Evolutionary conservation across 2,329 filamentous ascomycete species (phyloP), one percentile per base, ranked within the genome.

Genomic region (Colletotrichum cuscutae): DNA sequence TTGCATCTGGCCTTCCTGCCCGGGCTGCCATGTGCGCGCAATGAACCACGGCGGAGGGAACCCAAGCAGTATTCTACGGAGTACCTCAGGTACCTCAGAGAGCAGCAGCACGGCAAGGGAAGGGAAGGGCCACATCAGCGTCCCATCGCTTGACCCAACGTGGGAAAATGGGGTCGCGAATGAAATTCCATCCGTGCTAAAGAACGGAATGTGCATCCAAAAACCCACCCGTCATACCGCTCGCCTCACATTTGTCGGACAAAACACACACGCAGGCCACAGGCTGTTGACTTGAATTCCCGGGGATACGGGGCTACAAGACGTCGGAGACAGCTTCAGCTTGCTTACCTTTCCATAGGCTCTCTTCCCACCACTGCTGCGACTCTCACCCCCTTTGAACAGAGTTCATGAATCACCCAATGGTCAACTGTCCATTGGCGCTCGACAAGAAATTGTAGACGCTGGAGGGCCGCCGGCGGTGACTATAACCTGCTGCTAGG

Each of bases 41-140:
- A 37, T n/a, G n/a, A 59, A 59, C 56, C 56, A 61, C 58, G n/a
- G 56, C 24, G 19, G 61, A 35, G 9, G 32, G 62, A 60, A 57
- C 46, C 60, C 60, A 32, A 63, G 60, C 26, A 46, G 22, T n/a
- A 46, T 19, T 52, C 59, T 26, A 26, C 52, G 11, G 52, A 54
- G 12, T 54, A 42, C 37, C 46, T 26, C 26, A 35, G 30, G 24
- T 62, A 12, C 37, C 24, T 32, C n/a, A 37, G 57, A 15, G 46
- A 61, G 37, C 37, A 61, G 19, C 35, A 49, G 6, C 7, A 7
- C 42, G 37, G 12, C 35, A 26, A 53, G 24, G 30, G 28, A 26
- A 53, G 24, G 30, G 28, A 19, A 69, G 60, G 64, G 70, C 66
- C 70, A 70, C 70, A 70, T 65, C 46, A 65, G 59, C 70, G 60